phyloP scores from a whole-genome alignment of 768 basidiomycete species.

The Infundibulicybe gibba region DNA sequence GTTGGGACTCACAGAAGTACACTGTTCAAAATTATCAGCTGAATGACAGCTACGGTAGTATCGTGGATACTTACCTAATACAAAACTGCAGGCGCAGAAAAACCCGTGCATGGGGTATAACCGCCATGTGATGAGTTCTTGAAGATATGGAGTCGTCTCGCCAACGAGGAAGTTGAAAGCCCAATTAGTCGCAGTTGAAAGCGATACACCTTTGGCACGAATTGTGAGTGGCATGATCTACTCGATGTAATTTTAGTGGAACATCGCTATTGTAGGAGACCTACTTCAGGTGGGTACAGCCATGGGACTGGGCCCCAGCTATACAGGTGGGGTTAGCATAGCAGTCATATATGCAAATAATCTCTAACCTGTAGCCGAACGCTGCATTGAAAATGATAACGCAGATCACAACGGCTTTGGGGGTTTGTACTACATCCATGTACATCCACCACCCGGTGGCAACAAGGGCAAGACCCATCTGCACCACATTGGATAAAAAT shows the following conservation, averaged over 20 bases:
- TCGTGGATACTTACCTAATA: conserved; percentile 51
- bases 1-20: conserved; percentile 61
- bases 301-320: conserved; percentile 90
- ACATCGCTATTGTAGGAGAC: conserved; percentile 5
- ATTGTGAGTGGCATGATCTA: conserved; percentile 88
- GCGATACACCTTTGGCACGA: conserved; percentile 92
- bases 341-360: neutral
- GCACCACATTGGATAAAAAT: conserved; percentile 1
- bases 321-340: conserved; percentile 1
- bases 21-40: conserved; percentile 33
- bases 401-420: conserved; percentile 81
- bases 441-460: conserved; percentile 94
- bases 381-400: conserved; percentile 94
- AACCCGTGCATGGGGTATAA: conserved; percentile 96
- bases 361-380: conserved; percentile 75
- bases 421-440: conserved; percentile 81
- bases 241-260: conserved; percentile 2
- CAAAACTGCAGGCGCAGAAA: conserved; percentile 84
- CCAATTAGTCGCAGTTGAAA: conserved; percentile 90
- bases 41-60: neutral
- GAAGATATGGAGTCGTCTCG: conserved; percentile 80
- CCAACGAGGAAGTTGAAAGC: conserved; percentile 91
- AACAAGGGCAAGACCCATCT: conserved; percentile 82
- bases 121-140: conserved; percentile 86
- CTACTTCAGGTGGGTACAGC: conserved; percentile 83